These are phyloP conservation scores for Bruguiera hainesii DNA, from an alignment of 441 rosid species.

Conservation along the genomic window DNA sequence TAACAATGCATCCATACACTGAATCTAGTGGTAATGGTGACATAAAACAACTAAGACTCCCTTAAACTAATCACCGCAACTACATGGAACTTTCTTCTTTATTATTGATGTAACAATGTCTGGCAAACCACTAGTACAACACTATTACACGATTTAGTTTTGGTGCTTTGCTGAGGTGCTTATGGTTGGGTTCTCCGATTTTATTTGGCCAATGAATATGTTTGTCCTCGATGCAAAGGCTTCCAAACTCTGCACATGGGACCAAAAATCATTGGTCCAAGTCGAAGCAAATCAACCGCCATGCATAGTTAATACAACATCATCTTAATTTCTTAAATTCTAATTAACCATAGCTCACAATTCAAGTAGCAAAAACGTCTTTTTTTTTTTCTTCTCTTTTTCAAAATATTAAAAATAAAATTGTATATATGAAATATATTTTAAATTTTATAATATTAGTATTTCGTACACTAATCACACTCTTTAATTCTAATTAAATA, in stretches of 20 bases:
- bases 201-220: constrained; percentile 15
- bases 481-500: too few relatives aligned
- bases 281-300: neutral
- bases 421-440: too few relatives aligned
- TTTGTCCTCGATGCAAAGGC: constrained; percentile 9
- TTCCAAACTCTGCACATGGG: neutral
- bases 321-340: too few relatives aligned
- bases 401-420: too few relatives aligned
- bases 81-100: constrained; percentile 19
- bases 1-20: constrained; percentile 23
- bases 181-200: constrained; percentile 28
- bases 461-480: too few relatives aligned
- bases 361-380: too few relatives aligned
- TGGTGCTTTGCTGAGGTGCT: constrained; percentile 7
- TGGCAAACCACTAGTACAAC: constrained; percentile 16
- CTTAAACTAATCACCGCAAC: constrained; percentile 9
- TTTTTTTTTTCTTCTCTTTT: too few relatives aligned
- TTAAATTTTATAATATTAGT: too few relatives aligned
- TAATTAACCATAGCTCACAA: too few relatives aligned
- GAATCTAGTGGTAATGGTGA: constrained; percentile 21
- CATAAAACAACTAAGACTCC: neutral
- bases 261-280: constrained; percentile 11
- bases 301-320: too few relatives aligned
- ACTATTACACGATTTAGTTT: constrained; percentile 7
- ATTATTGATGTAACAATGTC: constrained; percentile 9